These are phyloP conservation scores for Clonostachys solani DNA, from an alignment of 2,329 filamentous ascomycete genomes.

Conservation along the genomic window DNA sequence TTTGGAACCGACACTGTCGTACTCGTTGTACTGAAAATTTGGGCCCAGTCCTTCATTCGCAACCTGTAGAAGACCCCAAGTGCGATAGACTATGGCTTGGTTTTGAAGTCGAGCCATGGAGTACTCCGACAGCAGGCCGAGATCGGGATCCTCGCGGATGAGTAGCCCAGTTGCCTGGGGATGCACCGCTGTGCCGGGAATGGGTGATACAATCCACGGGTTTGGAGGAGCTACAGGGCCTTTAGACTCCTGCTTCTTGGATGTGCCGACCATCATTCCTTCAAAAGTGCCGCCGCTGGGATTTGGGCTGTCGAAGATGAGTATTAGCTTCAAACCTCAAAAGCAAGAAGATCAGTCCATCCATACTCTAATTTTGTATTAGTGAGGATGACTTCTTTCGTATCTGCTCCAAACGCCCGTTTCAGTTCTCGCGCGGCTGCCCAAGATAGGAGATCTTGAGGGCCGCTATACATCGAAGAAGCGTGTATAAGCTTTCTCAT, in stretches of 20 bases:
- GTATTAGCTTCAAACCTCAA: no score
- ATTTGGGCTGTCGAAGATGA: no score
- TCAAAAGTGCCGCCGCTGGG: slow-evolving; percentile 56
- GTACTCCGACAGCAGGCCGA: slow-evolving; percentile 25
- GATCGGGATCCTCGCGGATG: slow-evolving; percentile 2
- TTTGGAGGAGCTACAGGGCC: slow-evolving; percentile 3
- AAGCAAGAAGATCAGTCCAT: no score
- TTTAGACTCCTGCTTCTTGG: slow-evolving; percentile 29
- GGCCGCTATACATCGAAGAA: background rate
- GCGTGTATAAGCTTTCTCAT: background rate
- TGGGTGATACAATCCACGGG: slow-evolving; percentile 55
- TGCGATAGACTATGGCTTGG: slow-evolving; percentile 52
- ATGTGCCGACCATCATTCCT: slow-evolving; percentile 40
- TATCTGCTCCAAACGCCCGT: background rate
- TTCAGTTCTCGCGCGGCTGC: background rate
- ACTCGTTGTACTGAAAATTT: slow-evolving; percentile 55
- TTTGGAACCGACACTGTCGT: slow-evolving; percentile 22
- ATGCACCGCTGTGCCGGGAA: slow-evolving; percentile 29
- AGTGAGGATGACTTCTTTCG: background rate
- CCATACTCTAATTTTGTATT: background rate
- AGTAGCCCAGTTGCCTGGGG: background rate
- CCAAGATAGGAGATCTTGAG: background rate
- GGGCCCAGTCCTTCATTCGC: slow-evolving; percentile 50
- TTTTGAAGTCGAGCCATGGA: slow-evolving; percentile 45
- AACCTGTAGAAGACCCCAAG: slow-evolving; percentile 54